Conservation (phyloP, 2,329 filamentous ascomycete genomes). For the Aspergillus sp. region DNA sequence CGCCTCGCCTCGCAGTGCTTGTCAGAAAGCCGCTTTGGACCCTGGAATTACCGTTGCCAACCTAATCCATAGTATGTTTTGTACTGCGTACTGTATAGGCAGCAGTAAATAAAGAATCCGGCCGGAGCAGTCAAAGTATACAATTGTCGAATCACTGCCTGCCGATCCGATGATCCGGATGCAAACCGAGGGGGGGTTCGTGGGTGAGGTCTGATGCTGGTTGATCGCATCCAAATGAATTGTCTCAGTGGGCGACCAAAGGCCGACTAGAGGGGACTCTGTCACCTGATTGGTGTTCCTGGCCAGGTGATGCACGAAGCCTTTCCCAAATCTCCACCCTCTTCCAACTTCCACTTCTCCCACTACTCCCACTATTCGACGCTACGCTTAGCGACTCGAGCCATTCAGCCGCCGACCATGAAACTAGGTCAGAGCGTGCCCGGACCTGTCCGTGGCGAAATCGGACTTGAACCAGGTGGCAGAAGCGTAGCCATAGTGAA, state of each 20-base stretch:
- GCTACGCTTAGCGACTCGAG: slow-evolving; percentile 8
- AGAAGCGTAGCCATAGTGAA: not conserved
- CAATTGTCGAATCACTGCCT: not conserved
- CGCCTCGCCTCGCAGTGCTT: not conserved
- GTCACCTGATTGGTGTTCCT: slow-evolving; percentile 21
- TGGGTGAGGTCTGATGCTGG: not conserved
- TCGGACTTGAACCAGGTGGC: not conserved
- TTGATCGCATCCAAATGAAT: not conserved
- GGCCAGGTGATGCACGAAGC: slow-evolving; percentile 9
- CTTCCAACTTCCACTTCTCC: not conserved
- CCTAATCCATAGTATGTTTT: not conserved
- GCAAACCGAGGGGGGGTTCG: not conserved
- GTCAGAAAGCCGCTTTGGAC: not conserved
- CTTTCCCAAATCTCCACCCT: not conserved
- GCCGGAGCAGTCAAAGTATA: not conserved
- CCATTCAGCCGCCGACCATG: not conserved
- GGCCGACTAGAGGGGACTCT: not conserved
- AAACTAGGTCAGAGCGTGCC: not conserved
- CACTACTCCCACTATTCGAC: not conserved
- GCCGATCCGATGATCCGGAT: slow-evolving; percentile 18
- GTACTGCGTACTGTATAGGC: not conserved
- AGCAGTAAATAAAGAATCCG: not conserved
- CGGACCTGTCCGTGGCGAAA: not conserved
- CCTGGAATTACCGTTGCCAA: not conserved
- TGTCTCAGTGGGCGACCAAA: not conserved